Base-by-base conservation (phyloP, 768 basidiomycete genomes). In the Hydnum rufescens region DNA sequence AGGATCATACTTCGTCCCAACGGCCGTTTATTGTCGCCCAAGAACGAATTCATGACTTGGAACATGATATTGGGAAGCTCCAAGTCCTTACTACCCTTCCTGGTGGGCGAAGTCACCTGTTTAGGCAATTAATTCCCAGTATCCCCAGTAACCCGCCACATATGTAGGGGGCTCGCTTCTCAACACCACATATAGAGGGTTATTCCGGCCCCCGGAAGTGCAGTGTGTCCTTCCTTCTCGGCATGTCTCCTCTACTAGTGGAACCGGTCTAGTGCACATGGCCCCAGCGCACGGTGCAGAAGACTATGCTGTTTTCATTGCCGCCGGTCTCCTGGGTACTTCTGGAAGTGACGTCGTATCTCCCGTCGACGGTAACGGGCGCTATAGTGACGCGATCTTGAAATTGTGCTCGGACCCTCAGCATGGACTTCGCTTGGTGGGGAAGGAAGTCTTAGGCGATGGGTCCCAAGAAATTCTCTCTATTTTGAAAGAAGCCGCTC, bases 241-340 rank as follows among this genome's bases (percentile, higher is more conserved):
- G 0, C 82, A 93, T 61, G 93, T 97, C 16, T 87, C 81, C 1
- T 65, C 82, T 0, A 74, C 79, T 18, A 82, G 89, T n/a, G 93
- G 93, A 4, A 95, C 92, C 1, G 92, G 93, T 31, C 73, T 96
- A 8, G 93, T 99, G 1, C 93, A 97, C 60, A 86, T 82, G 57
- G 92, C 93, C 0, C 92, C 93, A 8, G 90, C 87, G 1, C 93
- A 97, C 60, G 93, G 92, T 18, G 72, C 75, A 5, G 93, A 99
- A 59, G 93, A 99, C 64, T 99, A 93, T 61, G 71, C 74, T 29
- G 72, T 76, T 4, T 87, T 85, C n/a, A n/a, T n/a, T n/a, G n/a
- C n/a, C n/a, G n/a, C n/a, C n/a, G n/a, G n/a, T 67, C 57, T 58
- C 0, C 58, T 75, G 2, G 74, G 71, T 29, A 66, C 77, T 25